Percentiles rank a stretch among this genome's conserved stretches.
phyloP scores from a whole-genome alignment of 352 stramenopile genomes.

The Pythium monospermum region DNA sequence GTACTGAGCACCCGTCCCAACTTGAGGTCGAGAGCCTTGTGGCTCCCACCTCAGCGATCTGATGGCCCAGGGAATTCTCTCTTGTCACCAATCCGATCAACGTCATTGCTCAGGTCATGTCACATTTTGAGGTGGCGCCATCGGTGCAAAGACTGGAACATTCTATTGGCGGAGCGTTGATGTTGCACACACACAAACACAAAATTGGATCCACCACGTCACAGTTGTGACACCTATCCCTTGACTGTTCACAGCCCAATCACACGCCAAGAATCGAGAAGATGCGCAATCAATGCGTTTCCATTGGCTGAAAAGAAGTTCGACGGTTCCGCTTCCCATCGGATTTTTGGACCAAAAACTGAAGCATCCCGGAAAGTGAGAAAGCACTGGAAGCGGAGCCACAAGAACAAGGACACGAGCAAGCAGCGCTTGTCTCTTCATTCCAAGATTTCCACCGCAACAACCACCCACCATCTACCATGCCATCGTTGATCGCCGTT shows the following conservation, averaged over 20 bases:
- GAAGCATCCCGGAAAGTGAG: constrained; percentile 17
- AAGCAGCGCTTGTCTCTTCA: not conserved
- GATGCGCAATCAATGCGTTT: not conserved
- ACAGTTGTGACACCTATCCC: constrained; percentile 6
- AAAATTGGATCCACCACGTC: not conserved
- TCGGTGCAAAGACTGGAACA: constrained; percentile 14
- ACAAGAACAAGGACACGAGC: not conserved
- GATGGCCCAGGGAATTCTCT: no score
- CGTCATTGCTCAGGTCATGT: constrained; percentile 13
- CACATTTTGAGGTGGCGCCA: constrained; percentile 15
- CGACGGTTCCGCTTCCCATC: not conserved
- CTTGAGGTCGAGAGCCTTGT: no score
- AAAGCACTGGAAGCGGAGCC: no score
- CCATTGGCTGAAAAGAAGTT: constrained; percentile 14
- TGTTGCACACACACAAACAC: constrained; percentile 14
- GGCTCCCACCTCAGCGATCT: no score
- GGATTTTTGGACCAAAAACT: constrained; percentile 17
- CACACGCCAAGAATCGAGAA: constrained; percentile 7
- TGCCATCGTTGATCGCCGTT: constrained; percentile 18
- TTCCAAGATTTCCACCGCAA: constrained; percentile 13
- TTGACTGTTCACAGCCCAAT: constrained; percentile 13
- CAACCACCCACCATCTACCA: constrained; percentile 1
- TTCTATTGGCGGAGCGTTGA: constrained; percentile 14
- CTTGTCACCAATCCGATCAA: constrained; percentile 7
- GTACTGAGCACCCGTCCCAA: no score